These are phyloP conservation scores for Aspergillus intermedius DNA, from an alignment of 2,329 filamentous ascomycete genomes.

Conservation along the genomic window DNA sequence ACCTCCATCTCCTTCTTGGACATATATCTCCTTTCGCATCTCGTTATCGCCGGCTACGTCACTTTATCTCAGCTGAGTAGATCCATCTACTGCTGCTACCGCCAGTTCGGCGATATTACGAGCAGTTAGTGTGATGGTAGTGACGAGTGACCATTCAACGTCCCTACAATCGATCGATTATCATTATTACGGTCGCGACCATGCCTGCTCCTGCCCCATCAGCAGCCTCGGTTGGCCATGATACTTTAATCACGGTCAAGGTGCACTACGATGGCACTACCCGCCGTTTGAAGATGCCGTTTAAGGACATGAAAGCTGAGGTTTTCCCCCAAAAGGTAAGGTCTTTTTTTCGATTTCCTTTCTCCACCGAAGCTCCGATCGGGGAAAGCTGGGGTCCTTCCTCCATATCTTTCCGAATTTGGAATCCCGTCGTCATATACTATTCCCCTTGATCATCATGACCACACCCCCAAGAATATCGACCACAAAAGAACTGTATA, in stretches of 20 bases:
- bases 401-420: neutral
- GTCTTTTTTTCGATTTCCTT: neutral
- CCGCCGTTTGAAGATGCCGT: slow-evolving; percentile 80
- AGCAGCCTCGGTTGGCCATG: slow-evolving; percentile 49
- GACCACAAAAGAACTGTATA: neutral
- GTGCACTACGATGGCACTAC: slow-evolving; percentile 68
- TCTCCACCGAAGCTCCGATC: slow-evolving; percentile 28
- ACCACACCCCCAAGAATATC: neutral
- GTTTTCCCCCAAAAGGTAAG: slow-evolving; percentile 75
- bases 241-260: slow-evolving; percentile 80
- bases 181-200: slow-evolving; percentile 7
- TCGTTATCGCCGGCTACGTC: slow-evolving; percentile 2
- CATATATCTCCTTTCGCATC: slow-evolving; percentile 2
- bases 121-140: too few relatives aligned
- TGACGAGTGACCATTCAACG: too few relatives aligned
- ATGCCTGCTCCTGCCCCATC: slow-evolving; percentile 35
- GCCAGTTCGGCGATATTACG: neutral
- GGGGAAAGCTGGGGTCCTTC: slow-evolving; percentile 6
- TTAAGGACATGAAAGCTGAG: slow-evolving; percentile 71
- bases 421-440: neutral
- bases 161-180: neutral
- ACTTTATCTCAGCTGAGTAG: slow-evolving; percentile 1
- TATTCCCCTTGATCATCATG: neutral
- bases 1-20: neutral
- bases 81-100: neutral